Evolutionary conservation across 2,329 filamentous ascomycete species (phyloP), one percentile per base, ranked within the genome.

Genomic region (Aspergillus neoniger): DNA sequence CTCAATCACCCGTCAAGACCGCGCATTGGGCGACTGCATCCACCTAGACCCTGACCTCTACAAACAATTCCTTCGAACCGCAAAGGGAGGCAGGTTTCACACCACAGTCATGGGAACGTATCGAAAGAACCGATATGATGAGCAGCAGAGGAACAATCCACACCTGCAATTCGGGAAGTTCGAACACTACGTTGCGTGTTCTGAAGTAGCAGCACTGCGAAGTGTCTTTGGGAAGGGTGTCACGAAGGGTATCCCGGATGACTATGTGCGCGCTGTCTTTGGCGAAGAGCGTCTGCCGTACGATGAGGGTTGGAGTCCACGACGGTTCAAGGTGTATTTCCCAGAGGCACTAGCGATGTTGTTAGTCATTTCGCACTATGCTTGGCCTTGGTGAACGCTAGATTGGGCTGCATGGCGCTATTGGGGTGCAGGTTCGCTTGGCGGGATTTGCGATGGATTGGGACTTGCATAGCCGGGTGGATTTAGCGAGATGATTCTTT

Each of bases 271-370:
- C 32, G 60, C 59, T 9, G 14, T 66, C 4, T 63, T 66, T 56
- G 58, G 60, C 0, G 63, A 66, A 21, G 64, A 66, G 54, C 39
- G 64, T 4, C n/a, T 66, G 49, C 64, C 64, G n/a, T 62, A 52
- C 36, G 25, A 59, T 5, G 61, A 66, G 32, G 64, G 64, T 9
- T 66, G 64, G 64, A 57, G 10, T 28, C 64, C 64, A 17, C 38
- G 58, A 4, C 28, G 57, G 7, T 57, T 58, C 3, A 61, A 59
- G 49, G 25, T 56, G 55, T 50, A 43, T 52, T 25, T 66, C 2
- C 53, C 53, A 5, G 64, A 66, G 55, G 28, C 58, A 10, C 49
- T 17, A 14, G 38, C 41, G 25, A 23, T 63, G 5, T 21, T 57
- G 7, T 38, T 63, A 21, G 47, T 23, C 14, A 48, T 63, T 57